Conservation (phyloP, 2,329 filamentous ascomycete genomes). For the Microsporum ferrugineum region DNA sequence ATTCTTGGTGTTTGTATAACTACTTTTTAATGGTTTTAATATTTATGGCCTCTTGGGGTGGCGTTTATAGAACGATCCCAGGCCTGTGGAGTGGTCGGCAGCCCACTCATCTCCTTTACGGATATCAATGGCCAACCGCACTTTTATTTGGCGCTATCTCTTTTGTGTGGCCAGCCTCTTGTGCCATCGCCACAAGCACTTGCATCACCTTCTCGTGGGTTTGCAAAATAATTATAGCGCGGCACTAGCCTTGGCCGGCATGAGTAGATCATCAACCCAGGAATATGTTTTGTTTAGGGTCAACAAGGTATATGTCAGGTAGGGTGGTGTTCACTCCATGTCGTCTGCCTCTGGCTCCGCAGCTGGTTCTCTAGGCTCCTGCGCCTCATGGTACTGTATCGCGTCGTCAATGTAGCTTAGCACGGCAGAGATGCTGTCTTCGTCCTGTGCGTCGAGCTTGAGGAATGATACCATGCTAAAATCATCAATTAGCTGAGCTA, state of each 20-base stretch:
- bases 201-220: not conserved
- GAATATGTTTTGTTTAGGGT: not conserved
- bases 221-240: not conserved
- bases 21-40: not conserved
- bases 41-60: not conserved
- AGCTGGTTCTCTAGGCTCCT: constrained; percentile 72
- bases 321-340: not conserved
- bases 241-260: not conserved
- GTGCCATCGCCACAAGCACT: not conserved
- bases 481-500: constrained; percentile 84
- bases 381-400: constrained; percentile 85
- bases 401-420: constrained; percentile 90
- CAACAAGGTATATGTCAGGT: not conserved
- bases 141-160: not conserved
- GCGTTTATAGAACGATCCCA: not conserved
- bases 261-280: not conserved
- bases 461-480: constrained; percentile 98
- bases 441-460: constrained; percentile 76
- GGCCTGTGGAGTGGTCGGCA: not conserved
- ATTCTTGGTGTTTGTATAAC: not conserved
- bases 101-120: not conserved
- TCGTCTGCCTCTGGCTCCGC: constrained; percentile 32
- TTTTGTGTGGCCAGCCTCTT: no score
- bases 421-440: constrained; percentile 77
- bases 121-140: not conserved